Conservation (phyloP, 108 stramenopile genomes). For the Epipyxis sp. region DNA sequence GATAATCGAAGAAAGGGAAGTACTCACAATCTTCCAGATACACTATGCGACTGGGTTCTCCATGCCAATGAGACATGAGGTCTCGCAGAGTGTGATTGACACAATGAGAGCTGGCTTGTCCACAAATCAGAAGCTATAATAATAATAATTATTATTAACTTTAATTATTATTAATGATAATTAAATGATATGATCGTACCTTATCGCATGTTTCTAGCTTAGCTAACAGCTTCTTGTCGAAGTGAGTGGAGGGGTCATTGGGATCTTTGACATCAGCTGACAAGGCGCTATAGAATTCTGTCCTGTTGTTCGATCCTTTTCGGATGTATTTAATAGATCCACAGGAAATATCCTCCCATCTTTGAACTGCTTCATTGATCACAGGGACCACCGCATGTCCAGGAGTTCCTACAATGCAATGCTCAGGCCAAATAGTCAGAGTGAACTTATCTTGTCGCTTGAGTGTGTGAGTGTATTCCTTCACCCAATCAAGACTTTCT, state of each 20-base stretch:
- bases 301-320: constrained; percentile 74
- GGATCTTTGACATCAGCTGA: constrained; percentile 76
- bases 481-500: too few species aligned
- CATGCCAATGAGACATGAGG: constrained; percentile 52
- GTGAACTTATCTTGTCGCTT: constrained; percentile 67
- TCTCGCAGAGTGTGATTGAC: constrained; percentile 74
- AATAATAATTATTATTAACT: too few species aligned
- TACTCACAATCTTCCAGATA: too few species aligned
- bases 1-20: too few species aligned
- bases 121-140: constrained; percentile 74
- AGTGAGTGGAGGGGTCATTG: constrained; percentile 50
- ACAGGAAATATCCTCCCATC: constrained; percentile 31
- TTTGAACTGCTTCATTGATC: neutral
- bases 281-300: constrained; percentile 85
- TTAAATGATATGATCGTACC: too few species aligned
- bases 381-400: constrained; percentile 53
- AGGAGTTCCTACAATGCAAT: constrained; percentile 76
- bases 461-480: constrained; percentile 61
- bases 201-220: constrained; percentile 34
- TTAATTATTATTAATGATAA: too few species aligned
- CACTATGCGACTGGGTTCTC: too few species aligned
- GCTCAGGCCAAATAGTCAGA: constrained; percentile 90
- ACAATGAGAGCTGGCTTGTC: constrained; percentile 89
- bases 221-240: constrained; percentile 54
- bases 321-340: too few species aligned